Conservation (phyloP, 2,329 filamentous ascomycete genomes). For the Cercospora brassicicola region DNA sequence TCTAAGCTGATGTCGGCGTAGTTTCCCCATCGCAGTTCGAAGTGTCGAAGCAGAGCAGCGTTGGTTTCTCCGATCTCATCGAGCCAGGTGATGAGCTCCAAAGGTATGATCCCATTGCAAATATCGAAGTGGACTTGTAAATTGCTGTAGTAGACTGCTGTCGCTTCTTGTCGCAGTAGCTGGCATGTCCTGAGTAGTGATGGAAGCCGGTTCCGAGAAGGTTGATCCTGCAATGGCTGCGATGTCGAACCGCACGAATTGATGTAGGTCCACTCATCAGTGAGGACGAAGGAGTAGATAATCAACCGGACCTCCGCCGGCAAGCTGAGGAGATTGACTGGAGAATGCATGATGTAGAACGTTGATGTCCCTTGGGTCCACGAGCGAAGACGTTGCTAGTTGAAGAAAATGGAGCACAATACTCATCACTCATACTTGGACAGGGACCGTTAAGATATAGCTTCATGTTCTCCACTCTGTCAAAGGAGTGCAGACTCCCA, state of each 20-base stretch:
- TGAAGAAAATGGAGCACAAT: background rate
- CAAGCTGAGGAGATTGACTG: constrained; percentile 16
- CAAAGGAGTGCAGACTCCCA: background rate
- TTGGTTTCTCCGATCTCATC: constrained; percentile 17
- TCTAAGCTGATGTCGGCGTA: constrained; percentile 26
- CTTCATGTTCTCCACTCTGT: background rate
- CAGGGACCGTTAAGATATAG: background rate
- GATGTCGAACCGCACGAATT: constrained; percentile 6
- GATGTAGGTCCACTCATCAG: constrained; percentile 19
- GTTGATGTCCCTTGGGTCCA: background rate
- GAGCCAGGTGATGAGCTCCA: constrained; percentile 19
- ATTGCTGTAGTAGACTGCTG: constrained; percentile 23
- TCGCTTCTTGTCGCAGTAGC: constrained; percentile 18
- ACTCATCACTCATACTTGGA: background rate
- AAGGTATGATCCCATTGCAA: background rate
- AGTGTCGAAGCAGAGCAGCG: constrained; percentile 16
- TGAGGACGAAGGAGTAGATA: constrained; percentile 23
- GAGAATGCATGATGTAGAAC: background rate
- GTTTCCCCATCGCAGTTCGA: constrained; percentile 22
- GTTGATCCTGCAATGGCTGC: background rate
- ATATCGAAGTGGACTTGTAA: constrained; percentile 22
- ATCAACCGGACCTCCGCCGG: constrained; percentile 22
- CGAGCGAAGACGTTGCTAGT: background rate
- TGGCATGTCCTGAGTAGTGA: constrained; percentile 20
- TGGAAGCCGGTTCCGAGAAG: background rate